phyloP scores from a whole-genome alignment of 768 basidiomycete species.

The Kwoniella sp. region DNA sequence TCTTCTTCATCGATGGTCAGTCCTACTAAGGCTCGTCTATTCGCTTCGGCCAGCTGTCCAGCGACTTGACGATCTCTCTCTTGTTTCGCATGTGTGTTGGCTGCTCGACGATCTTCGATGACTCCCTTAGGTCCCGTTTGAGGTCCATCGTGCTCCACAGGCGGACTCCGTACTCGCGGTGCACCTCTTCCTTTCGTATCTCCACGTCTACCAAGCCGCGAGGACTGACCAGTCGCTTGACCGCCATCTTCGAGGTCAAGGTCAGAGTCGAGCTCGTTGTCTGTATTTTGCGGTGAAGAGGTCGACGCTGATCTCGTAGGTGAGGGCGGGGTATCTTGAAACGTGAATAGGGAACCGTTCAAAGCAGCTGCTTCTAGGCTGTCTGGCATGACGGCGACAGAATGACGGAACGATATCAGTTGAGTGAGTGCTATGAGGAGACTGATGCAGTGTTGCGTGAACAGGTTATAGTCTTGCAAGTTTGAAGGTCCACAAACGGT shows the following conservation, averaged over 20 bases:
- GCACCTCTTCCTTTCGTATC: slow-evolving; percentile 14
- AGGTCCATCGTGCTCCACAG: slow-evolving; percentile 25
- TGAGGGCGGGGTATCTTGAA: slow-evolving; percentile 16
- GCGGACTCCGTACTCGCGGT: not conserved
- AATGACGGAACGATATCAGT: too few relatives aligned
- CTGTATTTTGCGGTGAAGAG: slow-evolving; percentile 30
- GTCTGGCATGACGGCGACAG: slow-evolving; percentile 17
- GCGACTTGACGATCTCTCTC: slow-evolving; percentile 1
- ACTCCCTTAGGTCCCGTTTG: slow-evolving; percentile 47
- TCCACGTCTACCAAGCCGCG: slow-evolving; percentile 9
- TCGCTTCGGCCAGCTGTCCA: slow-evolving; percentile 12
- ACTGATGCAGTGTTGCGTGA: too few relatives aligned
- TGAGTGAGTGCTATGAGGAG: too few relatives aligned
- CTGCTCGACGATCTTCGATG: slow-evolving; percentile 32
- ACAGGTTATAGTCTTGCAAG: too few relatives aligned
- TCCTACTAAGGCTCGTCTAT: slow-evolving; percentile 24
- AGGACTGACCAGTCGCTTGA: not conserved
- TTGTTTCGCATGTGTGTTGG: not conserved
- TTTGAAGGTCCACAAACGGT: too few relatives aligned
- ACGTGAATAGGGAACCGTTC: slow-evolving; percentile 31
- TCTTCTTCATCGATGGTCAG: slow-evolving; percentile 38
- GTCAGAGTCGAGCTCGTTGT: slow-evolving; percentile 31
- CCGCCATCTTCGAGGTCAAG: slow-evolving; percentile 2
- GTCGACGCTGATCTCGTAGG: slow-evolving; percentile 27
- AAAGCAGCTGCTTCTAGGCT: slow-evolving; percentile 32